A percentile compares a stretch with the other conserved stretches of the same genome.
Conservation (phyloP, 352 stramenopile species). For the Phytophthora multivora region DNA sequence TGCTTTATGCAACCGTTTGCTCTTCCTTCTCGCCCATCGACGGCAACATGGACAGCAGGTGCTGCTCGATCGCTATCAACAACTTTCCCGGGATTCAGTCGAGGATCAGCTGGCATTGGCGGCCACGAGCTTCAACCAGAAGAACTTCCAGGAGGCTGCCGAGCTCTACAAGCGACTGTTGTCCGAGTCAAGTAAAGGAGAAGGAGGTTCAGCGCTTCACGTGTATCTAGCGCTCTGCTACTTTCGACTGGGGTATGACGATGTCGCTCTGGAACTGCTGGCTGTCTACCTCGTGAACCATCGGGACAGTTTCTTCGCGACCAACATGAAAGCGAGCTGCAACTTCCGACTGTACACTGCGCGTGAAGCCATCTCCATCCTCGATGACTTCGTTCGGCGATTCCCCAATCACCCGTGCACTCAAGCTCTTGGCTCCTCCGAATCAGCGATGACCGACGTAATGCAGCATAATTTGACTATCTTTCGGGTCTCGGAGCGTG, state of each 20-base stretch:
- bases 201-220: slow-evolving; percentile 44
- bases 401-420: slow-evolving; percentile 43
- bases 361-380: slow-evolving; percentile 68
- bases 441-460: slow-evolving; percentile 37
- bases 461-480: slow-evolving; percentile 59
- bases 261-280: slow-evolving; percentile 69
- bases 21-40: slow-evolving; percentile 52
- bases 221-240: slow-evolving; percentile 83
- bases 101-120: slow-evolving; percentile 53
- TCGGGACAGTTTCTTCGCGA: slow-evolving; percentile 63
- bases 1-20: slow-evolving; percentile 54
- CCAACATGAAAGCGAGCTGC: slow-evolving; percentile 72
- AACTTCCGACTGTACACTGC: slow-evolving; percentile 66
- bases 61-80: slow-evolving; percentile 81
- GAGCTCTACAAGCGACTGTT: slow-evolving; percentile 78
- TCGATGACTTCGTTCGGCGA: slow-evolving; percentile 78
- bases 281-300: slow-evolving; percentile 56
- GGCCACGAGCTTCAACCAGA: slow-evolving; percentile 46
- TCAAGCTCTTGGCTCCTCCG: slow-evolving; percentile 5
- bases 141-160: slow-evolving; percentile 67
- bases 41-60: slow-evolving; percentile 65
- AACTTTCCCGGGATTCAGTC: slow-evolving; percentile 33
- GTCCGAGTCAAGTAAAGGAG: slow-evolving; percentile 14
- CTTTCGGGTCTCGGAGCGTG: slow-evolving; percentile 39
- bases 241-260: slow-evolving; percentile 73